phyloP scores from a whole-genome alignment of 2,329 filamentous ascomycete species.

The Colletotrichum trifolii region DNA sequence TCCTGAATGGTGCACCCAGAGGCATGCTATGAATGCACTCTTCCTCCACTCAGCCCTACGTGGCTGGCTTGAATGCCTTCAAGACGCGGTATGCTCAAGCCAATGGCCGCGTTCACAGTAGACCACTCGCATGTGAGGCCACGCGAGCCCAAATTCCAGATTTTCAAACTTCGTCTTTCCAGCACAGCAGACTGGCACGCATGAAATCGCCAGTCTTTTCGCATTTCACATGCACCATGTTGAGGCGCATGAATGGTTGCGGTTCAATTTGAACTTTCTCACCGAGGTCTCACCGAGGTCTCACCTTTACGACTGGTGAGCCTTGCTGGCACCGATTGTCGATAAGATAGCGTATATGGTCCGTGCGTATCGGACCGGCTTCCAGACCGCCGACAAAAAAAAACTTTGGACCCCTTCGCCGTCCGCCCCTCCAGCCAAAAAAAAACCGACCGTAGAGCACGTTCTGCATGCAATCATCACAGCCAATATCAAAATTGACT shows the following conservation, averaged over 20 bases:
- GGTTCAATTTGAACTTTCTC: too few species aligned
- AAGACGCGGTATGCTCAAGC: slow-evolving; percentile 21
- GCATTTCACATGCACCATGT: not conserved
- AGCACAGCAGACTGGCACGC: too few species aligned
- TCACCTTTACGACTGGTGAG: too few species aligned
- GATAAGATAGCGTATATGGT: not conserved
- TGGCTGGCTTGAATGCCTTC: not conserved
- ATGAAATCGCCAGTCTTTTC: too few species aligned
- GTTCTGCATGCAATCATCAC: slow-evolving; percentile 19
- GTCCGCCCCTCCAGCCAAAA: slow-evolving; percentile 15
- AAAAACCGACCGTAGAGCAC: slow-evolving; percentile 19
- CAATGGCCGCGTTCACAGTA: slow-evolving; percentile 23
- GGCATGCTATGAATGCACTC: not conserved
- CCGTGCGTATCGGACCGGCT: slow-evolving; percentile 26
- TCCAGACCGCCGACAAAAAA: not conserved
- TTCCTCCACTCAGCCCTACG: slow-evolving; percentile 1
- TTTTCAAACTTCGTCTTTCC: not conserved
- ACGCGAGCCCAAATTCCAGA: slow-evolving; percentile 1
- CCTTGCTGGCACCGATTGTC: not conserved
- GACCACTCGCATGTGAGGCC: slow-evolving; percentile 2
- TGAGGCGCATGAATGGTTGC: too few species aligned
- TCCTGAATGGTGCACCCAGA: too few species aligned
- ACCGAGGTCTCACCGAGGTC: too few species aligned
- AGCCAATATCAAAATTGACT: slow-evolving; percentile 16
- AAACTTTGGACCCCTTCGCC: slow-evolving; percentile 31